A percentile compares a stretch with the other conserved stretches of the same genome.
Conservation (phyloP, 495 filamentous ascomycete species). For the Elasticomyces elasticus region DNA sequence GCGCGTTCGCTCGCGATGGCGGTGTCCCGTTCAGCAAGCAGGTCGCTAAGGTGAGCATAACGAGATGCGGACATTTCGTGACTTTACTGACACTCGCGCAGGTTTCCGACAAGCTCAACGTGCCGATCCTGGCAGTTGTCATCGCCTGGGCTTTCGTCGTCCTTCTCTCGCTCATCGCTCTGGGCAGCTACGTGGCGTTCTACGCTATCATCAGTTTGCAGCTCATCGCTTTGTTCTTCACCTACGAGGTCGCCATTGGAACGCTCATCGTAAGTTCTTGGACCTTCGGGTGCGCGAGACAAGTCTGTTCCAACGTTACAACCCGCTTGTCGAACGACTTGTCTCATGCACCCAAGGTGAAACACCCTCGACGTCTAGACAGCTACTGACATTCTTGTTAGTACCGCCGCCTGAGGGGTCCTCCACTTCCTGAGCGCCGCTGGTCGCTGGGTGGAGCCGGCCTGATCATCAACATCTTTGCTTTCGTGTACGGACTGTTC, state of each 20-base stretch:
- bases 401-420: conserved; percentile 2
- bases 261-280: no score
- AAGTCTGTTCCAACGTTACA: no score
- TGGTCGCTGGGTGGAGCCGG: conserved; percentile 5
- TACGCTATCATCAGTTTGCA: conserved; percentile 1
- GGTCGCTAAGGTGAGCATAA: conserved; percentile 1
- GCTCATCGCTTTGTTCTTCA: conserved; percentile 2
- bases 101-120: conserved; percentile 19
- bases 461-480: background rate
- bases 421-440: conserved; percentile 2
- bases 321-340: no score
- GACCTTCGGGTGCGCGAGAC: no score
- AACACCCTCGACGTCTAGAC: no score
- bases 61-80: background rate
- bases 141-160: conserved; percentile 41
- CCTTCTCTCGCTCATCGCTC: conserved; percentile 50
- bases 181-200: conserved; percentile 47
- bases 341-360: no score
- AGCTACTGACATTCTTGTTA: no score
- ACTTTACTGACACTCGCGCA: background rate
- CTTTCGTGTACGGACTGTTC: conserved; percentile 4
- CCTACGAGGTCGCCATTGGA: conserved; percentile 2
- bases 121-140: conserved; percentile 30
- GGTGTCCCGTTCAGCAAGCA: conserved; percentile 27
- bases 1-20: conserved; percentile 14